These are phyloP conservation scores for Backusella sp. DNA, from an alignment of 192 early-diverging fungal species.

Conservation along the genomic window DNA sequence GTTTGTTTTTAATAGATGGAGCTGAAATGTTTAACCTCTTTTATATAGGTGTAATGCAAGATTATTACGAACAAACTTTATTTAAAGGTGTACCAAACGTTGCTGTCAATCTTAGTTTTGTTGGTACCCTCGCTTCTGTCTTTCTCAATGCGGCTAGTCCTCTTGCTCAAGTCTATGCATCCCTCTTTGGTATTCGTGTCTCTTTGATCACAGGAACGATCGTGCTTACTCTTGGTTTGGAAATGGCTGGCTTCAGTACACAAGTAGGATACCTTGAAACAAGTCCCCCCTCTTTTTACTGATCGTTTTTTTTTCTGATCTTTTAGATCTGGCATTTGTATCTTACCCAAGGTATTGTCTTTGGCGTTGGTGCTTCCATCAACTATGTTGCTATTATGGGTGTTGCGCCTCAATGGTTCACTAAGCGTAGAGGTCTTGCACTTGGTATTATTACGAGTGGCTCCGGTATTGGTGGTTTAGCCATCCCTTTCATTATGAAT, in stretches of 20 bases:
- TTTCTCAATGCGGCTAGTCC: slow-evolving; percentile 19
- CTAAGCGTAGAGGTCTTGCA: slow-evolving; percentile 53
- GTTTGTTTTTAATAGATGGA: not conserved
- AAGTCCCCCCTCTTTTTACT: not conserved
- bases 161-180: slow-evolving; percentile 14
- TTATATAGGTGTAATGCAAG: slow-evolving; percentile 26
- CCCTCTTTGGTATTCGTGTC: slow-evolving; percentile 3
- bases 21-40: not conserved
- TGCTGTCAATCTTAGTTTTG: slow-evolving; percentile 19
- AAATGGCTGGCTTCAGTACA: slow-evolving; percentile 19
- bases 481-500: slow-evolving; percentile 57
- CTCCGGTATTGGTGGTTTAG: slow-evolving; percentile 69
- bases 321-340: slow-evolving; percentile 59
- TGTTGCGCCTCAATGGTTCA: slow-evolving; percentile 58
- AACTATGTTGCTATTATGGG: slow-evolving; percentile 26
- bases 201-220: slow-evolving; percentile 11
- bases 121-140: slow-evolving; percentile 20
- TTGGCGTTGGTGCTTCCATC: slow-evolving; percentile 44
- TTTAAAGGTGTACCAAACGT: slow-evolving; percentile 17
- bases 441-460: slow-evolving; percentile 61
- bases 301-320: not conserved
- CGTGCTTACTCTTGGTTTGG: slow-evolving; percentile 6
- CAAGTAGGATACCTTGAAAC: slow-evolving; percentile 21
- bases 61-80: slow-evolving; percentile 25
- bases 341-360: slow-evolving; percentile 58